These are phyloP conservation scores for Yarrowia osloensis DNA, from an alignment of 805 yeast genomes.

Conservation along the genomic window DNA sequence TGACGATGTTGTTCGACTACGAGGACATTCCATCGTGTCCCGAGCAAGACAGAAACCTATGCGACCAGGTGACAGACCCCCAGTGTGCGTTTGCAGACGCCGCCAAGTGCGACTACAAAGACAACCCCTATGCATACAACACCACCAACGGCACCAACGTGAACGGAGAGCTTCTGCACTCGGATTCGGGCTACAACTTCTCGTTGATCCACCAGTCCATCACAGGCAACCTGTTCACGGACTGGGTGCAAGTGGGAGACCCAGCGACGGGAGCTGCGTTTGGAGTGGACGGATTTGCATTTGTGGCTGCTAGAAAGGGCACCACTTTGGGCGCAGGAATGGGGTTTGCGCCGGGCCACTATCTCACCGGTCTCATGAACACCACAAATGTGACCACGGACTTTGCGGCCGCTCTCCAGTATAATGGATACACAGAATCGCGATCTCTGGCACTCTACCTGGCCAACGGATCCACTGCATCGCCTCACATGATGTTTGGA, in stretches of 20 bases:
- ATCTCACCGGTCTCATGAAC: neutral
- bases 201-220: neutral
- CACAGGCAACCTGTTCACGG: conserved; percentile 6
- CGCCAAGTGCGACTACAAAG: conserved; percentile 1
- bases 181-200: neutral
- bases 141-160: conserved; percentile 20
- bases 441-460: conserved; percentile 19
- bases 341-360: conserved; percentile 18
- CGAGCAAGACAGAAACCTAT: neutral
- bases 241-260: conserved; percentile 2
- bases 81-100: neutral
- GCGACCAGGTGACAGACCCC: conserved; percentile 1
- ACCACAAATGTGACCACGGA: neutral
- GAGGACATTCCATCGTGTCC: neutral
- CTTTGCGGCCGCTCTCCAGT: neutral
- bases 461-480: conserved; percentile 17
- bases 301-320: neutral
- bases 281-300: conserved; percentile 5
- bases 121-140: conserved; percentile 16
- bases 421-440: conserved; percentile 18
- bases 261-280: neutral
- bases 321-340: neutral
- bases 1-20: neutral
- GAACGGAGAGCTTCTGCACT: neutral
- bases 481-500: conserved; percentile 28